These are phyloP conservation scores for Pseudoscleropodium purum DNA, from an alignment of 225 moss, liverwort and hornwort species.

Conservation along the genomic window DNA sequence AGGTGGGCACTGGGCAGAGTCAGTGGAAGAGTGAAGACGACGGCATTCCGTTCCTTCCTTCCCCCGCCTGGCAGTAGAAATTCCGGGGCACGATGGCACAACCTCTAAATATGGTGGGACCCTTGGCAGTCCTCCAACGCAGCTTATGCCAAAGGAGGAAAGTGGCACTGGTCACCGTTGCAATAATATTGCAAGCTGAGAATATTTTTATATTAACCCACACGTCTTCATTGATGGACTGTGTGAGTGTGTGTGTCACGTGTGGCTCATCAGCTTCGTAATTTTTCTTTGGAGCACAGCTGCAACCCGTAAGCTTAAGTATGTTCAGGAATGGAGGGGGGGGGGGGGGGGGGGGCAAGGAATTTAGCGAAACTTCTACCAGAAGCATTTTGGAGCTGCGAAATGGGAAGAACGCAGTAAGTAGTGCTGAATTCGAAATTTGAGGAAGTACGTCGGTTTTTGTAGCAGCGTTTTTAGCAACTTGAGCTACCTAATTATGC, in stretches of 20 bases:
- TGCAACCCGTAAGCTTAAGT: neutral
- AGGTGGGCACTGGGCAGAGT: no score
- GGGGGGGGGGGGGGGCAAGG: no score
- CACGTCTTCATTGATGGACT: neutral
- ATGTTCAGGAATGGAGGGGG: neutral
- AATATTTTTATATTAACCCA: neutral
- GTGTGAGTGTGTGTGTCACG: neutral
- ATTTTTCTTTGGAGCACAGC: neutral
- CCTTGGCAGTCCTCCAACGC: neutral
- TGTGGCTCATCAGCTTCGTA: neutral
- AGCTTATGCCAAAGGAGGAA: neutral
- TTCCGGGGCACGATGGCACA: neutral
- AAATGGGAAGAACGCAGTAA: neutral
- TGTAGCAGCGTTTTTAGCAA: neutral
- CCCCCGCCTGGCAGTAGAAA: neutral
- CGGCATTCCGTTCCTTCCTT: neutral
- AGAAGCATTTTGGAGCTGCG: neutral
- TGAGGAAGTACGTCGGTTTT: neutral
- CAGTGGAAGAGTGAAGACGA: neutral
- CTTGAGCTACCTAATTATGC: neutral
- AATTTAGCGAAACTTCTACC: neutral
- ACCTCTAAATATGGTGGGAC: neutral
- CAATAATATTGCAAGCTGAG: neutral
- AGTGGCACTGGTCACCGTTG: neutral
- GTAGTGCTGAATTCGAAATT: neutral